Conservation (phyloP, 768 basidiomycete species). For the Piloderma croceum region DNA sequence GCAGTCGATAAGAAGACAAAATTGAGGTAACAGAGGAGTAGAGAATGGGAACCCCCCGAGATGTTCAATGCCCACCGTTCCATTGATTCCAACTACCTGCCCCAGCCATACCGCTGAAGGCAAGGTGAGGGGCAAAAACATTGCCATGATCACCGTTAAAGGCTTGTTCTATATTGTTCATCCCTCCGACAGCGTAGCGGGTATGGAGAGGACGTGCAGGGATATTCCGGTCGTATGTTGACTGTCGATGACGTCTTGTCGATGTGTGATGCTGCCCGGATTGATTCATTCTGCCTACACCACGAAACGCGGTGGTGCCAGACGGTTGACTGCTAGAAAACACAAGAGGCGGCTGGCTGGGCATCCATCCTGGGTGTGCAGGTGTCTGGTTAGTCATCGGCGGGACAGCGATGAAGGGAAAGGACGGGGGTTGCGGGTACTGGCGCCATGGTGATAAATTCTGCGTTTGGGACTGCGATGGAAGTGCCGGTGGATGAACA, state of each 20-base stretch:
- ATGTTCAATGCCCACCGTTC: slow-evolving; percentile 24
- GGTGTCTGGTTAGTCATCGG: not conserved
- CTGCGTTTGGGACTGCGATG: slow-evolving; percentile 22
- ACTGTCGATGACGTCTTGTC: no score
- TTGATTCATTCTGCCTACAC: no score
- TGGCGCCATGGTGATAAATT: slow-evolving; percentile 29
- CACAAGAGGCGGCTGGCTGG: not conserved
- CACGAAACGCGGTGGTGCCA: no score
- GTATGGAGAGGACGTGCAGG: slow-evolving; percentile 18
- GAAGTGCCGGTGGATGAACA: slow-evolving; percentile 27
- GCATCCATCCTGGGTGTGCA: not conserved
- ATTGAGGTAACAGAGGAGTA: no score
- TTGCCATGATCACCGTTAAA: no score
- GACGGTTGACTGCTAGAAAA: no score
- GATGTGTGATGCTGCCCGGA: no score
- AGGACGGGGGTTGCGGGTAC: slow-evolving; percentile 20
- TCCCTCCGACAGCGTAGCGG: slow-evolving; percentile 23
- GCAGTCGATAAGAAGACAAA: slow-evolving; percentile 4
- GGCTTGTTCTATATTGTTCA: slow-evolving; percentile 20
- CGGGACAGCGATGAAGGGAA: not conserved
- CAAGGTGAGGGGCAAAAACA: no score
- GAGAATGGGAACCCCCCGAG: no score
- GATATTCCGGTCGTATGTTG: slow-evolving; percentile 19
- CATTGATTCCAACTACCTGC: slow-evolving; percentile 33
- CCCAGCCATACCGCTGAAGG: no score